A percentile compares a stretch with the other conserved stretches of the same genome.
These are phyloP conservation scores for Cryptococcus wingfieldii DNA, from an alignment of 1,284 basidiomycete species.

Conservation along the genomic window DNA sequence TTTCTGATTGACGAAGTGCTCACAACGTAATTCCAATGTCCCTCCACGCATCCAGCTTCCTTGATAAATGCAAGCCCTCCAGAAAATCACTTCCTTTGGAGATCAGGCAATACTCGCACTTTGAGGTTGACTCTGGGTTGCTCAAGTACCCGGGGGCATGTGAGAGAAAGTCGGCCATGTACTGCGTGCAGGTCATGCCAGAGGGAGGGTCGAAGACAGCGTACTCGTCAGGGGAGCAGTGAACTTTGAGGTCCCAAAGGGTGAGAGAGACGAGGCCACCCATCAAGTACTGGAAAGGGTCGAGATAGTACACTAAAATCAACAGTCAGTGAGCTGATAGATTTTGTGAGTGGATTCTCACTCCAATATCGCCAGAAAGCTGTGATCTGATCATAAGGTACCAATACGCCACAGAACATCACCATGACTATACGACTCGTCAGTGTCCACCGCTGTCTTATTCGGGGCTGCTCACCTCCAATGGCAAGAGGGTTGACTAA, in stretches of 20 bases:
- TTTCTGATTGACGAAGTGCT: neutral
- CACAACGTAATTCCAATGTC: constrained; percentile 34
- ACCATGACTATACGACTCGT: constrained; percentile 12
- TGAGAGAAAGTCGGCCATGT: constrained; percentile 11
- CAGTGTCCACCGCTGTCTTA: too few species aligned
- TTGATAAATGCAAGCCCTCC: constrained; percentile 26
- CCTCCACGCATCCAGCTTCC: constrained; percentile 30
- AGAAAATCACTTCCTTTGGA: constrained; percentile 35
- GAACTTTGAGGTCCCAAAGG: too few species aligned
- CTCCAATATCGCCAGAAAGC: constrained; percentile 23
- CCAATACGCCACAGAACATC: constrained; percentile 29
- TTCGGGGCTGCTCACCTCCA: too few species aligned
- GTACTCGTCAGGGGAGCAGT: too few species aligned
- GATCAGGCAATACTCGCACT: constrained; percentile 40
- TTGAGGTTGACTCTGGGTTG: constrained; percentile 28
- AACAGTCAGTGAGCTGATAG: too few species aligned
- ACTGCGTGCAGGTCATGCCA: too few species aligned
- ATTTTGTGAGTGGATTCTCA: too few species aligned
- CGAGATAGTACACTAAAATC: too few species aligned
- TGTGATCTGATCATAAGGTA: constrained; percentile 29
- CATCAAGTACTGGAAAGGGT: too few species aligned
- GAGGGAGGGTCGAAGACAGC: too few species aligned
- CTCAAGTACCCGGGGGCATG: constrained; percentile 28
- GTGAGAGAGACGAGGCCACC: too few species aligned
- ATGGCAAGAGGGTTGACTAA: too few species aligned